These are phyloP conservation scores for Phragmites australis DNA, from an alignment of 176 grass and related monocot species.

Conservation along the genomic window DNA sequence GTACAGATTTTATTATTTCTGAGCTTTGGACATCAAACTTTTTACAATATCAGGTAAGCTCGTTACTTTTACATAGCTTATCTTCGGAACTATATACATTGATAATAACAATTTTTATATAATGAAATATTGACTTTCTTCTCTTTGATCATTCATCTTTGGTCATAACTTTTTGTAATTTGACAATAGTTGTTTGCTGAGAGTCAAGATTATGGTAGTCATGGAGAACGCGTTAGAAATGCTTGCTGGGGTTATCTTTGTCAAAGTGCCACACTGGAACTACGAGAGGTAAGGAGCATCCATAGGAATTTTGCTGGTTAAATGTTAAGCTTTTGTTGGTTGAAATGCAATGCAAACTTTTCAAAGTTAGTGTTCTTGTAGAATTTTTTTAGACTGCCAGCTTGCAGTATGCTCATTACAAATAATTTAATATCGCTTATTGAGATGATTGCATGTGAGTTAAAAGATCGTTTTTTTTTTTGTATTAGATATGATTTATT, in stretches of 20 bases:
- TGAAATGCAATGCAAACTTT: neutral
- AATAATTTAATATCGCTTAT: neutral
- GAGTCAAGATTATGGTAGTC: constrained; percentile 92
- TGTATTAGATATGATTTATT: constrained; percentile 18
- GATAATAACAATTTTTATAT: neutral
- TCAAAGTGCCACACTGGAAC: constrained; percentile 90
- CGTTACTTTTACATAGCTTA: neutral
- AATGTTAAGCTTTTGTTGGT: neutral
- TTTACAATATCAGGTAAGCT: constrained; percentile 76
- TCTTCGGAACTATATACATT: constrained; percentile 8
- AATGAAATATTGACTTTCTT: neutral
- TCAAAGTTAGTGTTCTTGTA: neutral
- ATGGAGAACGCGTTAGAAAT: constrained; percentile 91
- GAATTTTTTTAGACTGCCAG: neutral
- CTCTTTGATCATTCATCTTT: neutral
- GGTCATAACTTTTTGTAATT: neutral
- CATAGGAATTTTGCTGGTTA: neutral
- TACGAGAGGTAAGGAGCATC: constrained; percentile 59
- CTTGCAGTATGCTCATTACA: neutral
- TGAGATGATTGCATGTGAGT: constrained; percentile 3
- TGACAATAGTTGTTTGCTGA: constrained; percentile 82
- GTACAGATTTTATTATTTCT: constrained; percentile 98
- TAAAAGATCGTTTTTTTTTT: neutral
- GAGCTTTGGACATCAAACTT: constrained; percentile 96
- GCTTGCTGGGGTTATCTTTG: constrained; percentile 99